These are phyloP conservation scores for Wickerhamiella kurtzmanii DNA, from an alignment of 805 yeast species.

Conservation along the genomic window DNA sequence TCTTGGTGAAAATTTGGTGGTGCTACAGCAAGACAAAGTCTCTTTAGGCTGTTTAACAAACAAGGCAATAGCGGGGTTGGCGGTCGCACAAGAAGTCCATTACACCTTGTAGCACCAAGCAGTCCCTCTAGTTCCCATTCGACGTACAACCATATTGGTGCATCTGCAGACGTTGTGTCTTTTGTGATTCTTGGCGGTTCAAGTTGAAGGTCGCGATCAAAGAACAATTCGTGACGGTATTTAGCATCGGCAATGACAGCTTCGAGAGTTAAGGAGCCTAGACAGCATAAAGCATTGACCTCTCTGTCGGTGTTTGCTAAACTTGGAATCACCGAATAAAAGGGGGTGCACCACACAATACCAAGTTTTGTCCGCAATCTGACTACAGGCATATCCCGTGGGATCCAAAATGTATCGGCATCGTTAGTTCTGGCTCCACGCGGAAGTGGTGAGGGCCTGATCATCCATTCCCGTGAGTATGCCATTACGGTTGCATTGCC, in stretches of 20 bases:
- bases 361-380: conserved; percentile 4
- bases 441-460: background rate
- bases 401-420: conserved; percentile 3
- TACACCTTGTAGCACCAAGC: conserved; percentile 30
- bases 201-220: conserved; percentile 73
- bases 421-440: background rate
- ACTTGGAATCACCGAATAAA: conserved; percentile 8
- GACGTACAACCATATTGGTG: conserved; percentile 61
- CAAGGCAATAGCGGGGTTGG: conserved; percentile 40
- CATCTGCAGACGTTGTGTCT: background rate
- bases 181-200: conserved; percentile 4
- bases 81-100: background rate
- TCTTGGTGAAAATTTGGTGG: conserved; percentile 61
- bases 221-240: conserved; percentile 79
- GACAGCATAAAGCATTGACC: conserved; percentile 25
- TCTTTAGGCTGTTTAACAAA: conserved; percentile 64
- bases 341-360: conserved; percentile 9
- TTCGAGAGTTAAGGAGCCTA: conserved; percentile 74
- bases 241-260: conserved; percentile 87
- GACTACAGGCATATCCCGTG: conserved; percentile 11
- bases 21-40: conserved; percentile 57
- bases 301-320: conserved; percentile 24
- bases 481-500: background rate
- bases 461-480: background rate
- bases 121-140: conserved; percentile 83